Evolutionary conservation across 176 grass and related monocot species (phyloP).

Genomic region (Triticum turgidum): DNA sequence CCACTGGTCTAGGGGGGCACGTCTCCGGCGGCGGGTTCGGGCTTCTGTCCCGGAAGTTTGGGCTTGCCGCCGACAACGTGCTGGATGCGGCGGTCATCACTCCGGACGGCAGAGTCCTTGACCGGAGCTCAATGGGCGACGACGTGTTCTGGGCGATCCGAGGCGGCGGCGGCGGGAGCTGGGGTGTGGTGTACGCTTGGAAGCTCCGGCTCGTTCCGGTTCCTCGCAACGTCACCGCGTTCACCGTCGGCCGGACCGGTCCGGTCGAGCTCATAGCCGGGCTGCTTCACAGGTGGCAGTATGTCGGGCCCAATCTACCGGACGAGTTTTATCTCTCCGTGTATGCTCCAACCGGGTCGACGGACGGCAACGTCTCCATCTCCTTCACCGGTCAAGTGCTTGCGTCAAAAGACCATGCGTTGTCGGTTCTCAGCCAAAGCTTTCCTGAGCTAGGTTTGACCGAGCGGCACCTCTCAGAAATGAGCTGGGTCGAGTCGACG

Average conservation of each 20-base stretch:
- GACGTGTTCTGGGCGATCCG: constrained; percentile 82
- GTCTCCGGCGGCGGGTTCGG: constrained; percentile 67
- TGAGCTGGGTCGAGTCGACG: constrained; percentile 68
- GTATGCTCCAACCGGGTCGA: not conserved
- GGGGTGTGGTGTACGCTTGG: constrained; percentile 77
- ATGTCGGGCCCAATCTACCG: constrained; percentile 38
- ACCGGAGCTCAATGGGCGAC: constrained; percentile 40
- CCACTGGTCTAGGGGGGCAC: constrained; percentile 48
- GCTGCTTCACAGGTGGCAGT: constrained; percentile 58
- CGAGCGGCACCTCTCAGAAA: constrained; percentile 28
- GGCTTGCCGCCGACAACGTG: constrained; percentile 64
- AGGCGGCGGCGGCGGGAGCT: constrained; percentile 75
- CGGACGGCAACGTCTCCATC: constrained; percentile 21
- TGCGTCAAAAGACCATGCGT: not conserved
- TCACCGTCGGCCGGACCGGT: constrained; percentile 11
- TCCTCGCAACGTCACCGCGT: constrained; percentile 36
- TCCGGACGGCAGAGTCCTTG: not conserved
- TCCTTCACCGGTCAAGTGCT: constrained; percentile 51
- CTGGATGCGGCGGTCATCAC: constrained; percentile 47
- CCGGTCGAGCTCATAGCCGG: constrained; percentile 20
- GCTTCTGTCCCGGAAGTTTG: constrained; percentile 51
- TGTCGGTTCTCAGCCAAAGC: constrained; percentile 16
- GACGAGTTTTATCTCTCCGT: constrained; percentile 62
- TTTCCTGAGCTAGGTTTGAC: constrained; percentile 47
- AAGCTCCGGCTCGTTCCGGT: constrained; percentile 61